phyloP scores from a whole-genome alignment of 1,284 basidiomycete genomes.

The Termitomyces sp. region DNA sequence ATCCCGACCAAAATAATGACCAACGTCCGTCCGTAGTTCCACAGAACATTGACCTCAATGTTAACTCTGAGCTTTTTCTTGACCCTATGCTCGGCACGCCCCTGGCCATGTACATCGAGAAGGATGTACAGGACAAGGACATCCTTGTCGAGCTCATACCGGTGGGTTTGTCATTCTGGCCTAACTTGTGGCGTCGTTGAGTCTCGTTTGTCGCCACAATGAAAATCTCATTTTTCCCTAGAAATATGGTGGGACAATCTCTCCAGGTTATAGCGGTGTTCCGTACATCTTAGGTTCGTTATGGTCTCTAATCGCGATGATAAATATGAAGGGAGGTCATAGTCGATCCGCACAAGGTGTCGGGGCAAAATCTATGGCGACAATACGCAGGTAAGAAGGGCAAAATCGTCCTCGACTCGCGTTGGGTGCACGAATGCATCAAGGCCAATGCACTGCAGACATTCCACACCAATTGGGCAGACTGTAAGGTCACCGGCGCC shows the following conservation, averaged over 20 bases:
- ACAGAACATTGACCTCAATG: constrained; percentile 23
- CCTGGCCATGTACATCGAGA: constrained; percentile 70
- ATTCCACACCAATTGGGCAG: constrained; percentile 69
- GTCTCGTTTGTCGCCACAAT: background rate
- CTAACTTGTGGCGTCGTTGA: constrained; percentile 5
- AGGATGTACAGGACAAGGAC: constrained; percentile 68
- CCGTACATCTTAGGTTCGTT: constrained; percentile 68
- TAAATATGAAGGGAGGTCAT: constrained; percentile 18
- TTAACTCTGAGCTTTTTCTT: constrained; percentile 53
- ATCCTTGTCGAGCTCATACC: constrained; percentile 54
- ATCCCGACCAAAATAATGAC: constrained; percentile 28
- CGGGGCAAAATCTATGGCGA: constrained; percentile 74
- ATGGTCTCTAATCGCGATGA: constrained; percentile 1
- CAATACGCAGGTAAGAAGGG: constrained; percentile 73
- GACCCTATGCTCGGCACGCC: constrained; percentile 77
- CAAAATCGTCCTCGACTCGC: constrained; percentile 65
- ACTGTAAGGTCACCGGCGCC: constrained; percentile 70
- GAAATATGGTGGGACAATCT: constrained; percentile 71
- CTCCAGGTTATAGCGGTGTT: constrained; percentile 68
- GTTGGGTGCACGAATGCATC: constrained; percentile 73
- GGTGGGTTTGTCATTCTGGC: constrained; percentile 35
- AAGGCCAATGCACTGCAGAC: constrained; percentile 61
- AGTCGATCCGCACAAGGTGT: constrained; percentile 72
- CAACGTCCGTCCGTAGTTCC: constrained; percentile 20
- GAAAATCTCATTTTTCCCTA: constrained; percentile 24